Base-by-base conservation (phyloP, 371 early-diverging fungal genomes). In the Mortierella sp. region DNA sequence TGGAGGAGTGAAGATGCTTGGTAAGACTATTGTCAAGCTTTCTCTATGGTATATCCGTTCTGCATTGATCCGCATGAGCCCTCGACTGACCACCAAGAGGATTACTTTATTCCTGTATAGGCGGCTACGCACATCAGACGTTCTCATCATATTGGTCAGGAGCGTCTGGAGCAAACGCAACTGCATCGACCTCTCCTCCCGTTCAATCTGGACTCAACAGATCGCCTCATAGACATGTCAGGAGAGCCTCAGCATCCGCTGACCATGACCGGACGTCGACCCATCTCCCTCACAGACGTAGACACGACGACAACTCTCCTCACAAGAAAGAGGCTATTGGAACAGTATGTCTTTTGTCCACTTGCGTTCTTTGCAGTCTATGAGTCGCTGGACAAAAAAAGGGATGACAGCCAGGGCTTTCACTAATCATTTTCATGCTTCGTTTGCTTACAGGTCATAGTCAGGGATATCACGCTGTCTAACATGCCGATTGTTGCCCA, bases 1-100 rank as follows among this genome's bases (percentile, higher is more conserved):
- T 74, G 92, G 93, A 75, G 94, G 95, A n/a, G 91, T 95, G 76
- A 95, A 92, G 58, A 86, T 92, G 48, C 79, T 95, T 21, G 90
- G 95, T 88, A 92, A 89, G 72, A 78, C 46, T 27, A 8, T 32
- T 35, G 46, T 16, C 16, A 12, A n/a, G 2, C 18, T 51, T 46
- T n/a, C 21, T 29, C 51, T 38, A 27, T n/a, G 5, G n/a, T 8
- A 7, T 56, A 8, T 27, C n/a, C 38, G 41, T 24, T 65, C 21
- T 63, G 14, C 35, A 7, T 16, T 18, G 63, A 12, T 54, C 35
- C 18, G 7, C 1, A 21, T 1, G 41, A 18, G 38, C 18, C 21
- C 35, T 29, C 35, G 6, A 35, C 35, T 65, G 21, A 8, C 32
- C 38, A 65, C 6, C 24, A 21, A 18, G 35, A n/a, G 11, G 10